Base-by-base conservation (phyloP, 2,329 filamentous ascomycete species). In the Trichoderma brevicompactum region DNA sequence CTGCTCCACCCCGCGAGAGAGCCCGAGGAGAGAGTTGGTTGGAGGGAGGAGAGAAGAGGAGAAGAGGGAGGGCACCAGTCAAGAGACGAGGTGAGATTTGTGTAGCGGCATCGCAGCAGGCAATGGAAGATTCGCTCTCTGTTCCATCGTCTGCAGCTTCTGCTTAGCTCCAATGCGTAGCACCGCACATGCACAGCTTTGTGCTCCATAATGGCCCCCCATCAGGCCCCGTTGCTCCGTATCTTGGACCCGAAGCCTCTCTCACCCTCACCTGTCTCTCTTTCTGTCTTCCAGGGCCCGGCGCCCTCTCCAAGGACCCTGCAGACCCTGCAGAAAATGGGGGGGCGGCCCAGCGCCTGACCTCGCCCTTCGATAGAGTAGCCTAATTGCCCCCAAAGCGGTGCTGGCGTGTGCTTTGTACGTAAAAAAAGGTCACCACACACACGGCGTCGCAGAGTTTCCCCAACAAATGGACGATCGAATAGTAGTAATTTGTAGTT, bases 51-150 rank as follows among this genome's bases (percentile, higher is more conserved):
- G 28, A 23, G 8, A 7, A 46, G n/a, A 19, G n/a, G 17, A n/a
- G 10, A 7, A 19, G 15, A 44, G 15, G 19, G 41, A 58, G 41
- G 50, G 50, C 50, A 58, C 23, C 40, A 58, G 54, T 44, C 28
- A 44, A 43, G 40, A 53, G 34, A 19, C 15, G 40, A 17, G 54
- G 40, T 34, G 40, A 34, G 52, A 55, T 40, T 55, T 55, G 23
- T 41, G 53, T 43, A 43, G 19, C 38, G 19, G 53, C 36, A 55
- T 41, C 36, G 53, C 38, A 9, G 38, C 53, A 28, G 53, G 23
- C 23, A 44, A 55, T 56, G 53, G 53, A 55, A 55, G 23, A 43
- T 55, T 56, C 53, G 53, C 38, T 41, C 40, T 32, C 54, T 56
- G 40, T 58, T 58, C 54, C 32, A 43, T 34, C 40, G n/a, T 36